Evolutionary conservation across 176 grass and related monocot genomes (phyloP).

Genomic region (Oryza punctata): DNA sequence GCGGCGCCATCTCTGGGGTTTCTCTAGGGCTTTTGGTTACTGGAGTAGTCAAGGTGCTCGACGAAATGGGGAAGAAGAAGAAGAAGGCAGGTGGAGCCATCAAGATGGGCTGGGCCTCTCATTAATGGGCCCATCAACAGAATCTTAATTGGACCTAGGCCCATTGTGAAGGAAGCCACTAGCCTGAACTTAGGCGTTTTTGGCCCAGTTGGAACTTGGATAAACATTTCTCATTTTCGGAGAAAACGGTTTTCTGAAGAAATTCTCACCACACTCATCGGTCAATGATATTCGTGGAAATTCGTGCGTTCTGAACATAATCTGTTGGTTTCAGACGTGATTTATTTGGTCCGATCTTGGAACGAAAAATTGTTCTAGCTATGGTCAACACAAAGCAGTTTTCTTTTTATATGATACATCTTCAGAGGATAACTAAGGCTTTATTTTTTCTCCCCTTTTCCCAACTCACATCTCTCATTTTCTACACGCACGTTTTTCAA

Average conservation of each 20-base stretch:
- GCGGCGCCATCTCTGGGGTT: background rate
- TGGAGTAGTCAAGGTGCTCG: background rate
- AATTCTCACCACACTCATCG: too few relatives aligned
- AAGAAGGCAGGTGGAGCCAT: background rate
- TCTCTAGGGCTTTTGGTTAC: conserved; percentile 2
- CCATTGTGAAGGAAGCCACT: background rate
- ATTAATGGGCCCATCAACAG: too few relatives aligned
- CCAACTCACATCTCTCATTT: too few relatives aligned
- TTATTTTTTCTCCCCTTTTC: too few relatives aligned
- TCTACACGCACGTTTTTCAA: too few relatives aligned
- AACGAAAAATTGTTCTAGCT: background rate
- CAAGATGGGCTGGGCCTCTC: background rate
- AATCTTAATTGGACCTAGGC: background rate
- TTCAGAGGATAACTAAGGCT: background rate
- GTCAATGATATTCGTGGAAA: background rate
- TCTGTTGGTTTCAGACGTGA: background rate
- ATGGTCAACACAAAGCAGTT: background rate
- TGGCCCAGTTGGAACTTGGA: background rate
- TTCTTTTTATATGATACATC: background rate
- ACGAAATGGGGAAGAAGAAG: background rate
- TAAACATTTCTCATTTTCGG: background rate
- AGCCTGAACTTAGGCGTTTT: background rate
- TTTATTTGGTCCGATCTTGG: background rate
- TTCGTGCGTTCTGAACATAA: background rate
- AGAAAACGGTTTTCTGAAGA: too few relatives aligned